phyloP scores from a whole-genome alignment of 2,329 filamentous ascomycete genomes.

The Penicillium sp. region DNA sequence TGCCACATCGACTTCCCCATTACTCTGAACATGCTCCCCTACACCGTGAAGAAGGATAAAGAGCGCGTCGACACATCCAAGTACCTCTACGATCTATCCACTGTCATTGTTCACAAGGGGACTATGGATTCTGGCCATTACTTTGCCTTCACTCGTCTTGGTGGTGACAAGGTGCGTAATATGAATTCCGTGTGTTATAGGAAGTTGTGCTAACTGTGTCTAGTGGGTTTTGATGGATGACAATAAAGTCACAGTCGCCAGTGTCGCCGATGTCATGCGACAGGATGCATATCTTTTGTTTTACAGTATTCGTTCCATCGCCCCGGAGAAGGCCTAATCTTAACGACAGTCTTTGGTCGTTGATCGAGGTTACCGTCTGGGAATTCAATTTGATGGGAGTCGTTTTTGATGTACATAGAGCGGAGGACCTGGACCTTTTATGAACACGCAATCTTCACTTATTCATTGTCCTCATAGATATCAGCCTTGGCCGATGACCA shows the following conservation, averaged over 20 bases:
- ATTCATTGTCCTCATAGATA: background rate
- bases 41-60: conserved; percentile 62
- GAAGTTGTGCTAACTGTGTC: background rate
- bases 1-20: conserved; percentile 81
- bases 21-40: conserved; percentile 83
- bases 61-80: conserved; percentile 41
- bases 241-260: conserved; percentile 80
- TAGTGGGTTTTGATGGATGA: conserved; percentile 97
- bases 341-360: background rate
- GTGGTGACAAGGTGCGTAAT: conserved; percentile 62
- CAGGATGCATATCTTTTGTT: conserved; percentile 89
- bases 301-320: conserved; percentile 52
- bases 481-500: background rate
- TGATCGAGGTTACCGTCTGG: background rate
- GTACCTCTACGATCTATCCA: conserved; percentile 80
- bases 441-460: background rate
- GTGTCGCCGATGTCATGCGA: conserved; percentile 75
- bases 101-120: conserved; percentile 88
- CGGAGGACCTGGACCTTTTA: background rate
- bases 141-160: conserved; percentile 72
- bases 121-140: conserved; percentile 92
- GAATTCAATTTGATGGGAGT: background rate
- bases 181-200: background rate
- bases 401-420: background rate
- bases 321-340: conserved; percentile 3